Percentiles rank a stretch among this genome's conserved stretches.
phyloP scores from a whole-genome alignment of 805 yeast species.

The Metschnikowia orientalis region DNA sequence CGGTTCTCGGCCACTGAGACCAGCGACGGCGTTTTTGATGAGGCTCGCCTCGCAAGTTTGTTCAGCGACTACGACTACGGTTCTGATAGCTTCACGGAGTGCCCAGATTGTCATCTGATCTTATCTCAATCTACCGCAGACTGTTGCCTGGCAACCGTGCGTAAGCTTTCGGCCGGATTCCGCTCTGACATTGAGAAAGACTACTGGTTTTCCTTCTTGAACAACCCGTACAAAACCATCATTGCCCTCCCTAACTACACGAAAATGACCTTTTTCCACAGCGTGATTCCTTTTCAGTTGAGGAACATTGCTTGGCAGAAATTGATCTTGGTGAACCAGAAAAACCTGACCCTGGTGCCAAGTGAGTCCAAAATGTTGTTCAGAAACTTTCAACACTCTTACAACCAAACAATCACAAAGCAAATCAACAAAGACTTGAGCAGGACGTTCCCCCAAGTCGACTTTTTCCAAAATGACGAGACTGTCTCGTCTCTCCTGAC shows the following conservation, averaged over 20 bases:
- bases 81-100: slow-evolving; percentile 12
- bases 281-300: slow-evolving; percentile 43
- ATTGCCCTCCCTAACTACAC: slow-evolving; percentile 46
- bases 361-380: slow-evolving; percentile 30
- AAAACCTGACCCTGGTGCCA: slow-evolving; percentile 28
- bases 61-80: slow-evolving; percentile 13
- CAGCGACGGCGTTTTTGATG: slow-evolving; percentile 3
- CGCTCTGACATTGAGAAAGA: slow-evolving; percentile 25
- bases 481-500: slow-evolving; percentile 48
- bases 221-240: slow-evolving; percentile 41
- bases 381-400: slow-evolving; percentile 41
- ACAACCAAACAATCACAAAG: slow-evolving; percentile 33
- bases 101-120: slow-evolving; percentile 9
- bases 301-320: slow-evolving; percentile 45
- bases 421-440: slow-evolving; percentile 55
- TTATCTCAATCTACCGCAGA: slow-evolving; percentile 4
- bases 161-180: slow-evolving; percentile 7
- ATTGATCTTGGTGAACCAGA: slow-evolving; percentile 27
- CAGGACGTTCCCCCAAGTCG: slow-evolving; percentile 55
- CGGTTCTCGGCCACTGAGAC: slow-evolving; percentile 10
- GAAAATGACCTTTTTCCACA: slow-evolving; percentile 38
- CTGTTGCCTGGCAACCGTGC: slow-evolving; percentile 11
- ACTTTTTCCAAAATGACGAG: slow-evolving; percentile 41
- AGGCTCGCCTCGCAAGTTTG: slow-evolving; percentile 2
- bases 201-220: slow-evolving; percentile 44